These are phyloP conservation scores for Grammothele lineata DNA, from an alignment of 768 basidiomycete genomes.

Conservation along the genomic window DNA sequence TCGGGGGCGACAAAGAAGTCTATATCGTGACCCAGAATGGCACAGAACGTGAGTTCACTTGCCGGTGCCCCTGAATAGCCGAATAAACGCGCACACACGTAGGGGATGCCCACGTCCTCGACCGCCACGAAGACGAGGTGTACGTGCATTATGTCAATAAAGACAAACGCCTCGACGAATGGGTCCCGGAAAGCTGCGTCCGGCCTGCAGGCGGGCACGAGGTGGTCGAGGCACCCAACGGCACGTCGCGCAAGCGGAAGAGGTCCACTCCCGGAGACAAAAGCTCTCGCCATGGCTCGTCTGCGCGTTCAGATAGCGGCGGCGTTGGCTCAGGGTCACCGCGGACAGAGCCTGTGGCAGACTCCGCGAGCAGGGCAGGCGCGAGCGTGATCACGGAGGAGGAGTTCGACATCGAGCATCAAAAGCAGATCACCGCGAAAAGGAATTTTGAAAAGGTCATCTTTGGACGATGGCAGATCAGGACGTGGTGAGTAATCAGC, in stretches of 20 bases:
- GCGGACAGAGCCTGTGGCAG: conserved; percentile 11
- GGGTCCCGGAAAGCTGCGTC: conserved; percentile 50
- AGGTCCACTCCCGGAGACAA: conserved; percentile 12
- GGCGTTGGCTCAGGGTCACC: conserved; percentile 12
- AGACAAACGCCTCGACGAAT: conserved; percentile 75
- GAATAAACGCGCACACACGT: conserved; percentile 8
- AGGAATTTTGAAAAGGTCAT: conserved; percentile 86
- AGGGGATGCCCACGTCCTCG: conserved; percentile 51
- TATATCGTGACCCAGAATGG: conserved; percentile 19
- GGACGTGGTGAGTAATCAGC: conserved; percentile 86
- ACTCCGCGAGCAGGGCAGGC: conserved; percentile 12
- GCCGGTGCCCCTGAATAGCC: too few species aligned
- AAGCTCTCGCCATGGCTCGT: too few species aligned
- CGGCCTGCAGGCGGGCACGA: conserved; percentile 27
- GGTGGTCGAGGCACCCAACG: conserved; percentile 19
- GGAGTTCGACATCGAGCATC: conserved; percentile 64
- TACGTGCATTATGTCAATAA: conserved; percentile 71
- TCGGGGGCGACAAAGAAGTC: conserved; percentile 9
- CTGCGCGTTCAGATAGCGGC: too few species aligned
- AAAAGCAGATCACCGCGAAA: conserved; percentile 61
- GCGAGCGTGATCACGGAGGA: conserved; percentile 51
- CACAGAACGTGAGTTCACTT: conserved; percentile 15
- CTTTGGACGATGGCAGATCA: conserved; percentile 83
- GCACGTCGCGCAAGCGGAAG: conserved; percentile 24
- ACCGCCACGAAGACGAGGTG: conserved; percentile 45